These are phyloP conservation scores for Friedmanniomyces endolithicus DNA, from an alignment of 495 filamentous ascomycete genomes.

Conservation along the genomic window DNA sequence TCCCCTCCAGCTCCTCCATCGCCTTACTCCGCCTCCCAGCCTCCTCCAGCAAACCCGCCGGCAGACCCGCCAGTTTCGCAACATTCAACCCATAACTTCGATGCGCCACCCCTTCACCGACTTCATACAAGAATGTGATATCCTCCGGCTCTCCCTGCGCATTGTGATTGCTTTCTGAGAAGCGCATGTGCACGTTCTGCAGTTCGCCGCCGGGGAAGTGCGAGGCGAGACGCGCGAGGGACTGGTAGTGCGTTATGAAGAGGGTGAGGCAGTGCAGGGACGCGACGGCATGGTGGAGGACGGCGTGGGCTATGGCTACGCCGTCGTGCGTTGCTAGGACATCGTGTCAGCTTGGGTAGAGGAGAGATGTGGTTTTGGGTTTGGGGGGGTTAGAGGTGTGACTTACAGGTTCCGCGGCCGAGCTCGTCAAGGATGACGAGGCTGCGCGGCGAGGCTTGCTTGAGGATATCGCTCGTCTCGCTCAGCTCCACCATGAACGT, in stretches of 20 bases:
- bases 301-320: conserved; percentile 87
- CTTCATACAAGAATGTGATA: conserved; percentile 40
- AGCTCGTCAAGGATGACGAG: conserved; percentile 93
- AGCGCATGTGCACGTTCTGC: conserved; percentile 74
- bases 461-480: conserved; percentile 83
- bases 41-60: conserved; percentile 58
- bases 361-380: no score
- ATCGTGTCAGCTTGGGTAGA: not conserved
- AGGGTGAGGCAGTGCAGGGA: conserved; percentile 64
- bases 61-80: conserved; percentile 72
- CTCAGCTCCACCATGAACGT: conserved; percentile 98
- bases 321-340: conserved; percentile 55
- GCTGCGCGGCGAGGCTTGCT: conserved; percentile 65
- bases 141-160: conserved; percentile 35
- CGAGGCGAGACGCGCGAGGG: conserved; percentile 57
- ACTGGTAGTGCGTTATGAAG: conserved; percentile 97
- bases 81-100: conserved; percentile 91
- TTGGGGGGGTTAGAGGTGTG: not conserved
- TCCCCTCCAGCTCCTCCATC: conserved; percentile 61
- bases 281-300: conserved; percentile 70
- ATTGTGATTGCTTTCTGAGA: conserved; percentile 40
- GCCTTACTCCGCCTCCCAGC: conserved; percentile 68
- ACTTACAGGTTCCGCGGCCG: conserved; percentile 76
- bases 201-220: conserved; percentile 47
- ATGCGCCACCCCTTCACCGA: conserved; percentile 81